phyloP scores from a whole-genome alignment of 495 filamentous ascomycete genomes.

The Penicillium soppii region DNA sequence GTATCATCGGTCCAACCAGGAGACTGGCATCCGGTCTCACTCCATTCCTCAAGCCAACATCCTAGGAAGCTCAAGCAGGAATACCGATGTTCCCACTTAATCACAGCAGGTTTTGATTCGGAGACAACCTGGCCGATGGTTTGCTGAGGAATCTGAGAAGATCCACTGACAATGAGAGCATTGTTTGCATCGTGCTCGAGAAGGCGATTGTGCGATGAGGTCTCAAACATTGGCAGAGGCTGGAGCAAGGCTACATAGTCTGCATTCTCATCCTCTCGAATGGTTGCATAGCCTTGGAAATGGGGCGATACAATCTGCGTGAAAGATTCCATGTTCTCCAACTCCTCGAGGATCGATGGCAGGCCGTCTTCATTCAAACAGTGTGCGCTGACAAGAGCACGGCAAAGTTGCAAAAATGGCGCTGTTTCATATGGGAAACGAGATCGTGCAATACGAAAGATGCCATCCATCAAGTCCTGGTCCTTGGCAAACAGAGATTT shows the following conservation, averaged over 20 bases:
- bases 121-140: conserved; percentile 70
- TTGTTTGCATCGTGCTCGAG: conserved; percentile 21
- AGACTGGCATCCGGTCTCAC: conserved; percentile 37
- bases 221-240: conserved; percentile 41
- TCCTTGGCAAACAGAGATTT: conserved; percentile 56
- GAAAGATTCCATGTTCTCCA: conserved; percentile 65
- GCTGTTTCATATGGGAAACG: conserved; percentile 85
- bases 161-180: conserved; percentile 39
- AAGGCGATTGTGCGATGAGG: conserved; percentile 18
- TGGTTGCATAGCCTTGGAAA: conserved; percentile 69
- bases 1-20: conserved; percentile 44
- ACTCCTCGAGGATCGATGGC: conserved; percentile 48
- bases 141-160: conserved; percentile 52
- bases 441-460: conserved; percentile 61
- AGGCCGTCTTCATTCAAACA: conserved; percentile 49
- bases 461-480: conserved; percentile 48
- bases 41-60: conserved; percentile 64
- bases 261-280: conserved; percentile 80
- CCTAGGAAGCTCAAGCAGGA: conserved; percentile 77
- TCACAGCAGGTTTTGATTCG: conserved; percentile 62
- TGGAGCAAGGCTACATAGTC: conserved; percentile 53
- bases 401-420: conserved; percentile 72
- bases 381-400: conserved; percentile 47
- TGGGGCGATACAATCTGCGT: conserved; percentile 66
- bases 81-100: conserved; percentile 69